These are phyloP conservation scores for Hawksworthiomyces lignivorus DNA, from an alignment of 2,329 filamentous ascomycete species.

Conservation along the genomic window DNA sequence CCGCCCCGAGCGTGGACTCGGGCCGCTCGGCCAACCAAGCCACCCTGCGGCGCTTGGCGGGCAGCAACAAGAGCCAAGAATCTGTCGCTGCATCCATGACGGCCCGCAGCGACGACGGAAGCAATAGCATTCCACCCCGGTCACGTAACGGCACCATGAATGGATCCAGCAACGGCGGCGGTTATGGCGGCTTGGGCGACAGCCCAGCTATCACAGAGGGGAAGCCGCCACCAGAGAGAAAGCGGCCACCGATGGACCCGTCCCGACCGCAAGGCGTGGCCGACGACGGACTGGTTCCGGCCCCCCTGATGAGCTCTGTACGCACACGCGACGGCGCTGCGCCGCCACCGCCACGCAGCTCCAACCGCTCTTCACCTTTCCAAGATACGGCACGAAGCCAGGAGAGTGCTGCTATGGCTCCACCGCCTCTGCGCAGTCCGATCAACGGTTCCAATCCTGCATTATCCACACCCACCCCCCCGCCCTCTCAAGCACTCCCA, in stretches of 20 bases:
- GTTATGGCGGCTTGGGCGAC: conserved; percentile 20
- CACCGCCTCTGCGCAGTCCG: conserved; percentile 12
- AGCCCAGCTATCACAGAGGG: conserved; percentile 27
- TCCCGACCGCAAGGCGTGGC: conserved; percentile 38
- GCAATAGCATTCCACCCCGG: conserved; percentile 36
- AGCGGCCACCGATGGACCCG: conserved; percentile 59
- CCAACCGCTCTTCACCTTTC: conserved; percentile 11
- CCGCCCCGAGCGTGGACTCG: conserved; percentile 45
- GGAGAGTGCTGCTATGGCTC: conserved; percentile 6
- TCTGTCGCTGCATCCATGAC: conserved; percentile 44
- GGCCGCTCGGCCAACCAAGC: conserved; percentile 31
- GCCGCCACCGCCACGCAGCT: conserved; percentile 41
- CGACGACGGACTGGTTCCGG: conserved; percentile 49
- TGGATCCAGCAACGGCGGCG: conserved; percentile 11
- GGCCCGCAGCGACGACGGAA: conserved; percentile 42
- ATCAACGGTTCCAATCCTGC: conserved; percentile 2
- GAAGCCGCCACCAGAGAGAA: conserved; percentile 53
- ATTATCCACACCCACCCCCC: conserved; percentile 5
- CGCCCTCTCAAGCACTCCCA: background rate
- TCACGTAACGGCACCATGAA: conserved; percentile 38
- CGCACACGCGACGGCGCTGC: conserved; percentile 35
- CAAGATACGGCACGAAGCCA: background rate
- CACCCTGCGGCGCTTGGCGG: conserved; percentile 38
- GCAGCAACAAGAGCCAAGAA: conserved; percentile 50
- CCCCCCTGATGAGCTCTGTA: conserved; percentile 46